phyloP scores from a whole-genome alignment of 495 filamentous ascomycete species.

The Aspergillus ellipticus region DNA sequence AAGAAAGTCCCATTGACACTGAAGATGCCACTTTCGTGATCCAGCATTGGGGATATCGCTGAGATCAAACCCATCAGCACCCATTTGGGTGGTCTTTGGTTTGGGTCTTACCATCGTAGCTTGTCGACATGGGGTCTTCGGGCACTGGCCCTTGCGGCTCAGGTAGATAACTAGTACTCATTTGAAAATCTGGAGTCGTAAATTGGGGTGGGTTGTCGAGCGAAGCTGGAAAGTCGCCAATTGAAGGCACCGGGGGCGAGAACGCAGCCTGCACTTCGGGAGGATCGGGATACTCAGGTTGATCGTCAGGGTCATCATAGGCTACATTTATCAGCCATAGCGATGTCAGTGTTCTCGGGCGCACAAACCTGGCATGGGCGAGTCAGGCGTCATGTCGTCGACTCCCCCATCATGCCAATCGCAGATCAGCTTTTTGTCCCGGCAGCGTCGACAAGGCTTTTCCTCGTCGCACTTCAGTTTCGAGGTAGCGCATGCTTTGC shows the following conservation, averaged over 20 bases:
- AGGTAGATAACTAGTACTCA: conserved; percentile 15
- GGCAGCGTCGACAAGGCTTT: conserved; percentile 47
- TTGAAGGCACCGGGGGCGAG: neutral
- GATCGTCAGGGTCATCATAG: neutral
- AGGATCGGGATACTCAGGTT: neutral
- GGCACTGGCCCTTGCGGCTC: neutral
- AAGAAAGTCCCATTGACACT: conserved; percentile 35
- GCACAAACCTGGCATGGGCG: conserved; percentile 18
- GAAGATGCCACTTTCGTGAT: conserved; percentile 33
- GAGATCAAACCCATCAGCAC: neutral
- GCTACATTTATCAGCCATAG: neutral
- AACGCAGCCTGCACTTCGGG: neutral
- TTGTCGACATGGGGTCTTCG: conserved; percentile 5
- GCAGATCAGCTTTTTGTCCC: conserved; percentile 41
- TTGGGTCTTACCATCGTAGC: conserved; percentile 22
- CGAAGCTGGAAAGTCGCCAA: conserved; percentile 21
- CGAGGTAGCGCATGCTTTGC: conserved; percentile 48
- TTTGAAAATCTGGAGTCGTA: conserved; percentile 26
- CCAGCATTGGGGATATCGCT: conserved; percentile 24
- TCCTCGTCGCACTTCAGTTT: conserved; percentile 54
- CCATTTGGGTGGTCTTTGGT: no score
- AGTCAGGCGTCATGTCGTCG: conserved; percentile 21
- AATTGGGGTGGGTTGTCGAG: conserved; percentile 12
- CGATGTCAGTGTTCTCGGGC: neutral
- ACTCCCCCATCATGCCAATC: conserved; percentile 36